Evolutionary conservation across 495 filamentous ascomycete species (phyloP), one percentile per base, ranked within the genome.

Genomic region (Bombardia bombarda): DNA sequence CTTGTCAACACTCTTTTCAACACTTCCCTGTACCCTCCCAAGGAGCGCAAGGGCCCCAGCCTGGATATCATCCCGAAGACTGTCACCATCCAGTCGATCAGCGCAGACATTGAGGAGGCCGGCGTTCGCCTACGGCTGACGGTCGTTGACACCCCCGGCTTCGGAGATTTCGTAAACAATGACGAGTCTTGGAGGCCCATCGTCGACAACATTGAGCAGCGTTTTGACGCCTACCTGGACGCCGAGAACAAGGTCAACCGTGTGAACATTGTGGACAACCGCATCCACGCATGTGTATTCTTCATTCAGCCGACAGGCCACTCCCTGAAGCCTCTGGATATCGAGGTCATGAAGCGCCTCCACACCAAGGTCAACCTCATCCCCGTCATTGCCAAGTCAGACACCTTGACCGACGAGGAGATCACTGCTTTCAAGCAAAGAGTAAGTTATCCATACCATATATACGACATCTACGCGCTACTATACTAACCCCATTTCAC

Each of bases 301-400:
- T 98, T 98, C 73, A 95, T 98, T 56, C 92, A 98, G 70, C 92
- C 92, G 42, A 98, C 92, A 31, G 92, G 92, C 40, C 92, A 98
- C 75, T 92, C 93, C n/a, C 74, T 98, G 58, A 98, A 98, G 84
- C 93, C 93, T 40, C 70, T 98, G 52, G 92, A 98, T 60, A 95
- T 97, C 50, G 92, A 98, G 72, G 92, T 98, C 50, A 98, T 98
- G 92, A 86, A 87, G 67, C 82, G 93, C 57, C 75, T 98, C 36
- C 92, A 98, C 72, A 97, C 92, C 80, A 98, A 97, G 79, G 92
- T 98, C 79, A 98, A 98, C 78, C 73, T 98, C 66, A 98, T 98
- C 44, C 92, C 92, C 17, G 92, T 98, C 56, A 95, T 98, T 62
- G 92, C 92, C 66, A 98, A 98, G 75, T 79, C 93, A 23, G 92